Conservation (phyloP, 139 green algal genomes). For the Chlorella sp. region DNA sequence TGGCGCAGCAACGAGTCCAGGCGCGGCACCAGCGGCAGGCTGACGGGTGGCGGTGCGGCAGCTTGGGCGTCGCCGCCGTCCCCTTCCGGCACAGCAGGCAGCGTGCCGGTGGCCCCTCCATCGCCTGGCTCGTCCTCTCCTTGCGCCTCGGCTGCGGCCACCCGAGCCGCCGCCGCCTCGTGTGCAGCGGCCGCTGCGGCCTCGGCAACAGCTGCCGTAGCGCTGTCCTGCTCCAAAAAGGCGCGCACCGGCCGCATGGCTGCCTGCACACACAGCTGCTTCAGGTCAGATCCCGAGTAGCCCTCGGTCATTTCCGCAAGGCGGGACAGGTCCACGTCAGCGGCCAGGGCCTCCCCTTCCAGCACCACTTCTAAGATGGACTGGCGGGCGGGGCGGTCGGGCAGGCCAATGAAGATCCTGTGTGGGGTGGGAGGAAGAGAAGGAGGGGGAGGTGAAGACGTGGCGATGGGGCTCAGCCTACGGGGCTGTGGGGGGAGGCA, state of each 20-base stretch:
- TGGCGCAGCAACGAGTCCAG: constrained; percentile 32
- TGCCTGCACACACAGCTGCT: constrained; percentile 47
- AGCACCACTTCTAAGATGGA: constrained; percentile 69
- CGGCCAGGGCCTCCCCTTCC: constrained; percentile 34
- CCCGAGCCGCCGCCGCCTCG: background rate
- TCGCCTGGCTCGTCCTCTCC: background rate
- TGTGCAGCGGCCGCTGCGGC: background rate
- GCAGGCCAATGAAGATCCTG: constrained; percentile 75
- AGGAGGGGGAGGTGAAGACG: background rate
- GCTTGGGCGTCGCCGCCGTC: background rate
- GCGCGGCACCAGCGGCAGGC: constrained; percentile 12
- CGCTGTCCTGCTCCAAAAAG: constrained; percentile 33
- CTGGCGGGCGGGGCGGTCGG: constrained; percentile 55
- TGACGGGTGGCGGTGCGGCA: background rate
- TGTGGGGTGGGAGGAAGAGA: background rate
- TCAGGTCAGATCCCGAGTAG: constrained; percentile 54
- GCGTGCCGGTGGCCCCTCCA: background rate
- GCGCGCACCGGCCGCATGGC: constrained; percentile 54
- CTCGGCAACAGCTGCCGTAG: background rate
- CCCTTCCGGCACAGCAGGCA: background rate
- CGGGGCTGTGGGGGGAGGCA: no score
- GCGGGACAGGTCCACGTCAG: constrained; percentile 37
- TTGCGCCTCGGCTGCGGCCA: background rate
- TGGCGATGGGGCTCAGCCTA: no score
- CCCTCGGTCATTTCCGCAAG: constrained; percentile 48